Conservation (phyloP, 1,139 yeast genomes). For the Geotrichum candidum region DNA sequence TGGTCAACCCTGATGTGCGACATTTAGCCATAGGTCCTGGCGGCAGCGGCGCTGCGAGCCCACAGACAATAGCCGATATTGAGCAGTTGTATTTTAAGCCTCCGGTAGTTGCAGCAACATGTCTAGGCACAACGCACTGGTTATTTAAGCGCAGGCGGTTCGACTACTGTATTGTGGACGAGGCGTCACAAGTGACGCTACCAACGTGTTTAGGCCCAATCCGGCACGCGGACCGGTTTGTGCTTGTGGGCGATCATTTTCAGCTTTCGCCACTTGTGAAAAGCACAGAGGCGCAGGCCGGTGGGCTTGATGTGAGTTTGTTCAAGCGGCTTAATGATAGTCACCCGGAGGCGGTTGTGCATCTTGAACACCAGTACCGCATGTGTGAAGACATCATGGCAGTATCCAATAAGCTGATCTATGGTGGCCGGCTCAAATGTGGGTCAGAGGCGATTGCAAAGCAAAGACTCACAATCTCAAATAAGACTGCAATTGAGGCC, state of each 20-base stretch:
- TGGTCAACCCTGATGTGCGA: slow-evolving; percentile 59
- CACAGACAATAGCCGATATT: slow-evolving; percentile 28
- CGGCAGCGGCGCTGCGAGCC: slow-evolving; percentile 25
- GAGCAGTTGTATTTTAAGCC: slow-evolving; percentile 53
- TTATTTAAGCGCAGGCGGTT: slow-evolving; percentile 55
- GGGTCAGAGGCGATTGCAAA: slow-evolving; percentile 61
- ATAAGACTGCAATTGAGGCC: slow-evolving; percentile 21
- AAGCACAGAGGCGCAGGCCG: slow-evolving; percentile 45
- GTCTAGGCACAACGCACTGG: slow-evolving; percentile 61
- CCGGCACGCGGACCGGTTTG: slow-evolving; percentile 66
- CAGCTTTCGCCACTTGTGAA: slow-evolving; percentile 84
- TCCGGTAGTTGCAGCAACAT: slow-evolving; percentile 81
- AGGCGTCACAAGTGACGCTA: slow-evolving; percentile 90
- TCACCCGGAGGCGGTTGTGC: slow-evolving; percentile 67
- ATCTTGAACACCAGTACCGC: slow-evolving; percentile 77
- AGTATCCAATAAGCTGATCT: slow-evolving; percentile 72
- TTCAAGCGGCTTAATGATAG: slow-evolving; percentile 66
- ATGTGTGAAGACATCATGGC: slow-evolving; percentile 90
- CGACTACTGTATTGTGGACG: slow-evolving; percentile 93
- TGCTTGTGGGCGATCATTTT: slow-evolving; percentile 90
- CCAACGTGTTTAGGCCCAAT: slow-evolving; percentile 90
- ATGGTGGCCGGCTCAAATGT: slow-evolving; percentile 67
- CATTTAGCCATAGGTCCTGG: slow-evolving; percentile 40
- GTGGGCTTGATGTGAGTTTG: slow-evolving; percentile 72
- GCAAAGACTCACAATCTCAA: slow-evolving; percentile 47